Base-by-base conservation (phyloP, 805 yeast genomes). In the Teunomyces kruisii region DNA sequence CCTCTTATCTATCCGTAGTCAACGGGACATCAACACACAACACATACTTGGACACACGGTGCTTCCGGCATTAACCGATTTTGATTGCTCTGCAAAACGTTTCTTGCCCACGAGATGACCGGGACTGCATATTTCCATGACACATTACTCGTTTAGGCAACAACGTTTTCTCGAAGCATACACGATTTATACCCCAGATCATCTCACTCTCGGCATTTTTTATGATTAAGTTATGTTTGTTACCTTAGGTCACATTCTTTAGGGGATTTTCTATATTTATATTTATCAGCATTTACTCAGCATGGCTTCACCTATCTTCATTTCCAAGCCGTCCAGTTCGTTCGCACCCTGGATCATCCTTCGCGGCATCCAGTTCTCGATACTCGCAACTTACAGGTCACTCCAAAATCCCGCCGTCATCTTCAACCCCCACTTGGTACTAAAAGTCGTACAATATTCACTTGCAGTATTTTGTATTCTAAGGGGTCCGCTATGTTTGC, bases 261-360 rank as follows among this genome's bases (percentile, higher is more conserved):
- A 19, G 22, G 22, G 22, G 22, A 17, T 33, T 33, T 10, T n/a
- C 6, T 33, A 10, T 32, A 32, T 15, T n/a, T 5, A 8, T n/a
- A 8, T 8, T 35, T 35, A 27, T 27, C 9, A 26, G 30, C n/a
- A 10, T 7, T n/a, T n/a, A n/a, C n/a, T n/a, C n/a, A 17, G 16
- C 30, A 80, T 81, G 85, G 78, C 81, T 1, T 81, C 86, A 3
- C 86, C 86, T 6, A 70, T 78, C 12, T 80, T 80, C 54, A 65
- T 80, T 9, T 74, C 83, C 2, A 69, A 75, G 40, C 84, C 86
- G 1, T 77, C 83, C 6, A 74, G 79, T 4, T 79, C 83, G 12
- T 77, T 80, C 53, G 70, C 82, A 3, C 28, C 69, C 0, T 44
- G 69, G 45, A 72, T 83, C 0, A 66, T 80, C n/a, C 46, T 75